phyloP scores from a whole-genome alignment of 176 grass and related monocot genomes.

The Rhynchospora tenuis region DNA sequence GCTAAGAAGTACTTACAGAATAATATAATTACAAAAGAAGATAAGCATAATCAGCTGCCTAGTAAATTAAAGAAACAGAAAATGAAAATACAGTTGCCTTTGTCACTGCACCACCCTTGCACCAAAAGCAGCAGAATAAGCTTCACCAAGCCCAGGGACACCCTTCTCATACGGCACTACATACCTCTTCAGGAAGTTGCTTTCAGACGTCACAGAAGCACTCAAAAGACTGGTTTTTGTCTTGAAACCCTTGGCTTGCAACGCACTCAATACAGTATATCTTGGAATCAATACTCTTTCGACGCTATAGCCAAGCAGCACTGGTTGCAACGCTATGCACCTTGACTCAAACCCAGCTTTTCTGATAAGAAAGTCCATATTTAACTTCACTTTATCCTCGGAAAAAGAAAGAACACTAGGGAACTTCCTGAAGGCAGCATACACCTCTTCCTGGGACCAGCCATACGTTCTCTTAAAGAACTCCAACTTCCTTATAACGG shows the following conservation, averaged over 20 bases:
- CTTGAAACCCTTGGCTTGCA: not conserved
- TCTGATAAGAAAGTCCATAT: not conserved
- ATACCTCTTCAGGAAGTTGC: not conserved
- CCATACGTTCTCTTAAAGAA: not conserved
- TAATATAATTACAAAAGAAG: not conserved
- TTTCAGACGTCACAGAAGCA: not conserved
- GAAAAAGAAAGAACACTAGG: not conserved
- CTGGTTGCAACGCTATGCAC: not conserved
- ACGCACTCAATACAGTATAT: not conserved
- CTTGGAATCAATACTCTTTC: constrained; percentile 12
- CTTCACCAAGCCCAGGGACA: not conserved
- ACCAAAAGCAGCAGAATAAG: not conserved
- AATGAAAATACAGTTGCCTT: not conserved
- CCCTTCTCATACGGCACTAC: not conserved
- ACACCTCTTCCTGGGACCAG: constrained; percentile 5
- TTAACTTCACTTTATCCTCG: not conserved
- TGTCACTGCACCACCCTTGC: not conserved
- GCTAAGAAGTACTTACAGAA: not conserved
- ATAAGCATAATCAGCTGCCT: not conserved
- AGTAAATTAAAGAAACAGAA: not conserved
- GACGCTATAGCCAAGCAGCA: not conserved
- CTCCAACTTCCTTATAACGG: not conserved
- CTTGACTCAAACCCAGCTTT: not conserved
- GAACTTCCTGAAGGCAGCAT: not conserved
- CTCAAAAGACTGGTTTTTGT: not conserved